Percentiles rank a stretch among this genome's conserved stretches.
phyloP scores from a whole-genome alignment of 768 basidiomycete genomes.

The Termitomyces sp. region DNA sequence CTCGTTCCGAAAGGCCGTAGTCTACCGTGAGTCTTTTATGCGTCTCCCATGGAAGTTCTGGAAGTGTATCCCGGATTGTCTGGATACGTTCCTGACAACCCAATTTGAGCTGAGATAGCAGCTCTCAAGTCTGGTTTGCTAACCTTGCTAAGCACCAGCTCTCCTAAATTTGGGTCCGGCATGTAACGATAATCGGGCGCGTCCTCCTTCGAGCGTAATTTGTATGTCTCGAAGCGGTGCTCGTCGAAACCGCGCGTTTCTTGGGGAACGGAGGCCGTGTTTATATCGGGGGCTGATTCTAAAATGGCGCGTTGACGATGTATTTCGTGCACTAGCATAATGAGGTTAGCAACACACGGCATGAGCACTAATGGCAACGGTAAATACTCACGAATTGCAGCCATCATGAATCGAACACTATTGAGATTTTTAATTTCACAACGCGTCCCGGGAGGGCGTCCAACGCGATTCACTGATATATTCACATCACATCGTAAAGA shows the following conservation, averaged over 20 bases:
- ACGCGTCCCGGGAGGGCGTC: slow-evolving; percentile 65
- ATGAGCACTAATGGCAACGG: neutral
- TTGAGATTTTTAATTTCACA: slow-evolving; percentile 98
- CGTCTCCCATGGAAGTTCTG: slow-evolving; percentile 70
- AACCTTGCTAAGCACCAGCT: slow-evolving; percentile 54
- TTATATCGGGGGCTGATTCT: slow-evolving; percentile 22
- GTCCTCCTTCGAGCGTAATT: slow-evolving; percentile 84
- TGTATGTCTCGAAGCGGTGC: slow-evolving; percentile 72
- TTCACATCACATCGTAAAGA: slow-evolving; percentile 95
- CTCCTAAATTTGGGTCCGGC: slow-evolving; percentile 93
- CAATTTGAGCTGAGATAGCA: neutral
- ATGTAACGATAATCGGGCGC: slow-evolving; percentile 97
- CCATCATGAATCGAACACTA: slow-evolving; percentile 77
- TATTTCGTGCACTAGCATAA: slow-evolving; percentile 68
- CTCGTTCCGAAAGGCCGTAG: slow-evolving; percentile 49
- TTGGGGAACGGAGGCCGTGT: slow-evolving; percentile 48
- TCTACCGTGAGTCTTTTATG: slow-evolving; percentile 46
- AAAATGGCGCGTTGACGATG: slow-evolving; percentile 67
- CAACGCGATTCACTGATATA: slow-evolving; percentile 75
- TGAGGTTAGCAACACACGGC: neutral
- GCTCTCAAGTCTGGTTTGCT: slow-evolving; percentile 6
- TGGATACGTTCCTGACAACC: slow-evolving; percentile 54
- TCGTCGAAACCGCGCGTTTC: slow-evolving; percentile 94
- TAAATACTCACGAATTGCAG: slow-evolving; percentile 67
- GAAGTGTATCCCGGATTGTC: slow-evolving; percentile 46